phyloP scores from a whole-genome alignment of 495 filamentous ascomycete species.

The Penicillium canescens region DNA sequence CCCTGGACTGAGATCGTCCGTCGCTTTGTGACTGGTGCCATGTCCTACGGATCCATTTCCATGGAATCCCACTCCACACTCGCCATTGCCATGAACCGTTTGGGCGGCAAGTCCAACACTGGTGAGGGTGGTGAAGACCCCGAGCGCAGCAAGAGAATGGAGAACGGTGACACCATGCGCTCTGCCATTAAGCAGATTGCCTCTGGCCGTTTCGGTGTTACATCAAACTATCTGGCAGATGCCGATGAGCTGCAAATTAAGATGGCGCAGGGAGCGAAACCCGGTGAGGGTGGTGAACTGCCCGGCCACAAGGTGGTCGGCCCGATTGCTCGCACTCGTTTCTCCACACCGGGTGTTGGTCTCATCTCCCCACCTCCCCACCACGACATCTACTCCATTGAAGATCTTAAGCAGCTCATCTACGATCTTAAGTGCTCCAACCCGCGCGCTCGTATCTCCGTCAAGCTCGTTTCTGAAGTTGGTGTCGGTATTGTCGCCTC shows the following conservation, averaged over 20 bases:
- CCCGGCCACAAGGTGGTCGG: slow-evolving; percentile 98
- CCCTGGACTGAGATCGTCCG: slow-evolving; percentile 99
- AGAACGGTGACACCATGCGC: slow-evolving; percentile 97
- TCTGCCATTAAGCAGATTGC: slow-evolving; percentile 99
- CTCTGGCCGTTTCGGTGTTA: slow-evolving; percentile 97
- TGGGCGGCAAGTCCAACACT: slow-evolving; percentile 98
- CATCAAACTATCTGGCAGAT: slow-evolving; percentile 96
- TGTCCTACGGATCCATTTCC: slow-evolving; percentile 99
- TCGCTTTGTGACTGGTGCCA: slow-evolving; percentile 97
- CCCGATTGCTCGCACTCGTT: slow-evolving; percentile 91
- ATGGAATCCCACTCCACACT: slow-evolving; percentile 99
- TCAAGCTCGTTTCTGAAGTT: slow-evolving; percentile 98
- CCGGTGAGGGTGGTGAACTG: slow-evolving; percentile 96
- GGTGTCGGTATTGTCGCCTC: slow-evolving; percentile 98
- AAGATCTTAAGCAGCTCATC: slow-evolving; percentile 98
- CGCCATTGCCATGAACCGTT: slow-evolving; percentile 95
- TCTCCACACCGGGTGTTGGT: slow-evolving; percentile 98
- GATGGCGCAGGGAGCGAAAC: slow-evolving; percentile 99
- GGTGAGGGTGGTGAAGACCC: slow-evolving; percentile 98
- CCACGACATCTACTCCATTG: slow-evolving; percentile 99
- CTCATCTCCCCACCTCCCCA: slow-evolving; percentile 98
- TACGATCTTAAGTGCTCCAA: slow-evolving; percentile 99
- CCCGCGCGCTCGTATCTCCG: slow-evolving; percentile 91
- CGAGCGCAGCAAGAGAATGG: slow-evolving; percentile 80
- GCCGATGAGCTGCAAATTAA: slow-evolving; percentile 99